Evolutionary conservation across 257 asterid species (phyloP).

Genomic region (Salvia splendens): DNA sequence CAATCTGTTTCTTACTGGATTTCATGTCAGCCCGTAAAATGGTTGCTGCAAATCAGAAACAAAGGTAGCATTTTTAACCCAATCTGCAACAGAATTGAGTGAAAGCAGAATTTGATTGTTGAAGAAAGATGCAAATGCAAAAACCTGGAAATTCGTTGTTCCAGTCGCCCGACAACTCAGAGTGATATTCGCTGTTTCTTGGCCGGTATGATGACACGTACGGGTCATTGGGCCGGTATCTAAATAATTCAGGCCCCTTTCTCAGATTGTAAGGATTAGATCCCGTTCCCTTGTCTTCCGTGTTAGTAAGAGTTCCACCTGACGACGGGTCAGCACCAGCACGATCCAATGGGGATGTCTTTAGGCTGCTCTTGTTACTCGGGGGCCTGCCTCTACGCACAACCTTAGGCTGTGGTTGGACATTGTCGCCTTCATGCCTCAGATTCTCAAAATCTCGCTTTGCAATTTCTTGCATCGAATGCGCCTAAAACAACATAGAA

Average conservation of each 20-base stretch:
- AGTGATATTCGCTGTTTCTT: slow-evolving; percentile 65
- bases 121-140: slow-evolving; percentile 8
- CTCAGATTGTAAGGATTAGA: slow-evolving; percentile 79
- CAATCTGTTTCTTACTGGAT: slow-evolving; percentile 72
- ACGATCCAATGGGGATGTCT: slow-evolving; percentile 58
- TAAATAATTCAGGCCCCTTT: slow-evolving; percentile 53
- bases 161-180: slow-evolving; percentile 82
- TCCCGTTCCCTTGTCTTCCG: slow-evolving; percentile 61
- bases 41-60: slow-evolving; percentile 54
- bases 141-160: slow-evolving; percentile 92
- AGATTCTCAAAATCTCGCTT: slow-evolving; percentile 82
- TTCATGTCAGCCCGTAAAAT: slow-evolving; percentile 94
- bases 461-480: slow-evolving; percentile 78
- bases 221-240: slow-evolving; percentile 53
- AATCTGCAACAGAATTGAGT: slow-evolving; percentile 7
- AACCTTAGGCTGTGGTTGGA: slow-evolving; percentile 87
- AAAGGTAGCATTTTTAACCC: background rate
- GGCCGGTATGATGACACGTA: slow-evolving; percentile 52
- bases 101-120: slow-evolving; percentile 6
- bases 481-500: slow-evolving; percentile 57
- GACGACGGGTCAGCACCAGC: slow-evolving; percentile 58
- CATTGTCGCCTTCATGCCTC: slow-evolving; percentile 85
- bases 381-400: slow-evolving; percentile 99
- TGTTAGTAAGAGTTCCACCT: slow-evolving; percentile 56
- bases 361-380: slow-evolving; percentile 63